Evolutionary conservation across 75 land plant genomes (phyloP).

Genomic region (Isoetes taiwanensis): DNA sequence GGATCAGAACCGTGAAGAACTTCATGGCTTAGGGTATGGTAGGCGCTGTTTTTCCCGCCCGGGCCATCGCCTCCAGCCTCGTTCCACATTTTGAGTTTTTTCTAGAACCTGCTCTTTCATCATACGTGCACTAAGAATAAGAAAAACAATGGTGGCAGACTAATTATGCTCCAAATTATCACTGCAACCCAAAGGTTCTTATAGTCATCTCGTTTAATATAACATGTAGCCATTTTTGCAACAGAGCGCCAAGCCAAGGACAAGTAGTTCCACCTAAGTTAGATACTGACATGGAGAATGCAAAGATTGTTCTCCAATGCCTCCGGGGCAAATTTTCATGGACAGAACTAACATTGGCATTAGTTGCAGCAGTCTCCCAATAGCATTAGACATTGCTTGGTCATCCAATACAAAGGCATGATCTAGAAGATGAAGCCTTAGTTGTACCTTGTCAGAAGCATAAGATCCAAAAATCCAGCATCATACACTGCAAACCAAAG

Average conservation of each 20-base stretch:
- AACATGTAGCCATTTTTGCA: slow-evolving; percentile 14
- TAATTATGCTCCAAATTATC: slow-evolving; percentile 13
- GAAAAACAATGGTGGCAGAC: slow-evolving; percentile 17
- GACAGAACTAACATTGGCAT: slow-evolving; percentile 25
- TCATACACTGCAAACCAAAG: too few species aligned
- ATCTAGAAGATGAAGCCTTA: slow-evolving; percentile 18
- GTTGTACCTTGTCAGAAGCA: slow-evolving; percentile 12
- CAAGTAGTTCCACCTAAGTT: slow-evolving; percentile 21
- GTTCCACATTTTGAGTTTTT: too few species aligned
- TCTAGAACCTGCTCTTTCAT: too few species aligned
- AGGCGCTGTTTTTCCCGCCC: too few species aligned
- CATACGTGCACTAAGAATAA: slow-evolving; percentile 12
- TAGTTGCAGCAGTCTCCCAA: slow-evolving; percentile 16
- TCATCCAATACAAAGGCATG: slow-evolving; percentile 21
- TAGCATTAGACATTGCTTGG: slow-evolving; percentile 13
- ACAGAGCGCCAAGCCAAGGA: slow-evolving; percentile 19
- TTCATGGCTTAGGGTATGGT: too few species aligned
- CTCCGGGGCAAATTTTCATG: slow-evolving; percentile 16
- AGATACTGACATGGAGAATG: slow-evolving; percentile 23
- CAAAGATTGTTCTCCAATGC: slow-evolving; percentile 24
- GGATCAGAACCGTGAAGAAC: too few species aligned
- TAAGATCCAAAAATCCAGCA: slow-evolving; percentile 17
- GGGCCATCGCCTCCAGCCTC: too few species aligned
- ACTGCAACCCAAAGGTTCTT: slow-evolving; percentile 25
- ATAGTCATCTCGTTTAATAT: slow-evolving; percentile 13